Conservation (phyloP, 1,284 basidiomycete genomes). For the Trichosporon faecale region DNA sequence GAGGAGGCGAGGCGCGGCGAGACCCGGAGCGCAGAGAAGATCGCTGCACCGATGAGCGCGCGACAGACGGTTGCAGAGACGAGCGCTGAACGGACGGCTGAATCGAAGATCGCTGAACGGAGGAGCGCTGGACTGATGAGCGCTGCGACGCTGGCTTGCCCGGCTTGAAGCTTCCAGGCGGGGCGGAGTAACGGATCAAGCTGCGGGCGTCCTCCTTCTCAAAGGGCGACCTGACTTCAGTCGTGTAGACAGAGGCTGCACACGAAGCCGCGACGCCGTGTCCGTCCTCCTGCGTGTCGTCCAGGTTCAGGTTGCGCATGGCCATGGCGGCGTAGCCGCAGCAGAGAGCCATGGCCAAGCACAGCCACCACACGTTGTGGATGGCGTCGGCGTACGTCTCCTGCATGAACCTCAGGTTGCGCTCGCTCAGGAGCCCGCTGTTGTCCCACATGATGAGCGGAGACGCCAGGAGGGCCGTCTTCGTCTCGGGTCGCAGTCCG, state of each 20-base stretch:
- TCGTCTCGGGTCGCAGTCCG: not conserved
- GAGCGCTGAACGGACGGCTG: not conserved
- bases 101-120: not conserved
- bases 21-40: not conserved
- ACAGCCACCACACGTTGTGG: constrained; percentile 25
- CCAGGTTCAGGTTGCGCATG: not conserved
- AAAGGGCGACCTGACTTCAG: not conserved
- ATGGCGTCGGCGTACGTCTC: constrained; percentile 26
- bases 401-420: constrained; percentile 13
- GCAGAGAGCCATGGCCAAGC: not conserved
- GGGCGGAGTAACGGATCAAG: not conserved
- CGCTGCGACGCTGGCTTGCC: not conserved
- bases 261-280: not conserved
- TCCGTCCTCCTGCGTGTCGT: not conserved
- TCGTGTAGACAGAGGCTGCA: not conserved
- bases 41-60: not conserved
- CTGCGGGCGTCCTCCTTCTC: constrained; percentile 2
- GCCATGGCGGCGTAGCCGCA: not conserved
- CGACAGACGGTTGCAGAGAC: not conserved
- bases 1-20: not conserved
- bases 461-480: constrained; percentile 14
- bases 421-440: not conserved
- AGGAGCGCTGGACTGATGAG: not conserved
- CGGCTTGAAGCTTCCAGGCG: not conserved
- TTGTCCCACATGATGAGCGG: constrained; percentile 26